Evolutionary conservation across 176 grass and related monocot genomes (phyloP), one percentile per base, ranked within the genome.

Genomic region (Triticum urartu): DNA sequence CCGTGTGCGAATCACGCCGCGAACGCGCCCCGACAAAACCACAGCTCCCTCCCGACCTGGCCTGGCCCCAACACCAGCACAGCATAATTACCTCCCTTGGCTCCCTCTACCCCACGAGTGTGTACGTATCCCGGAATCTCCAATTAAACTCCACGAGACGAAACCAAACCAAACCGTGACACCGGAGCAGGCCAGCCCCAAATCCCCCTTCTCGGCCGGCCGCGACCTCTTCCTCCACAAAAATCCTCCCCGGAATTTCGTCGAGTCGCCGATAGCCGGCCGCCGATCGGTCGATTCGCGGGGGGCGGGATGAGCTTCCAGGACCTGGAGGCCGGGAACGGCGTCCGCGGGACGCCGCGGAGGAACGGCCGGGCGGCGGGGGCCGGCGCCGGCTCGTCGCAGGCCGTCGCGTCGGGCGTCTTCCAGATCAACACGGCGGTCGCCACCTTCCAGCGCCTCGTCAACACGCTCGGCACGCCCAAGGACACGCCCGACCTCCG

Each of bases 351-450:
- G 58, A 30, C 79, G 79, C 80, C 84, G 66, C 76, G 65, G 65
- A 30, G 36, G 48, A 79, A 60, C 76, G 76, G 47, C 10, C 14
- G 22, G 35, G 3, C 21, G 2, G 7, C 40, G 71, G 83, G 11
- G 28, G n/a, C 15, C 45, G 87, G 43, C 52, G 89, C 32, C 34
- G 68, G 75, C 52, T 67, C 91, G 58, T 92, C 93, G 65, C 95
- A 98, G 91, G 91, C 93, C 61, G 93, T 98, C 30, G 86, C 88
- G 30, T 64, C 96, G 28, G 96, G 93, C 36, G 89, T 98, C 4
- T 98, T 98, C 89, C 88, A 98, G 91, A 98, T 98, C 84, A 98
- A 90, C 75, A 98, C 96, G 81, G 90, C 90, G 14, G 93, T 98
- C 2, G 78, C 91, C 68, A 92, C 88, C 64, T 98, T 92, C 89